Base-by-base conservation (phyloP, 1,284 basidiomycete genomes). In the Golubevia sp. region DNA sequence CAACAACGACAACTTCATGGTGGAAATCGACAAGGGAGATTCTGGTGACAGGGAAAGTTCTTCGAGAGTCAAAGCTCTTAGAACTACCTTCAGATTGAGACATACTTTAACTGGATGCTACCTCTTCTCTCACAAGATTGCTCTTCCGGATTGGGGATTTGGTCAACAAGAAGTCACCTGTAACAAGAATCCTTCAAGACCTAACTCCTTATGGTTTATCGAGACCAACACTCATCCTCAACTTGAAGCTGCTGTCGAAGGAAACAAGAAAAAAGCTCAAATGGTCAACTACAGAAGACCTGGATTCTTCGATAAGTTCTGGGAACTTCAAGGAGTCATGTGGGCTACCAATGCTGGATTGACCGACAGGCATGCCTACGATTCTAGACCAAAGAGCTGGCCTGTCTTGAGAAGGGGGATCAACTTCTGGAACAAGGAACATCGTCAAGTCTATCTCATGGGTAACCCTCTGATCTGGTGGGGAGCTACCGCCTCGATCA, bases 91-190 rank as follows among this genome's bases (percentile, higher is more conserved):
- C 86, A 88, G 91, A 70, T 86, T 99, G 58, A 87, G 90, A 67
- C 97, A 99, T 85, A 87, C 88, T 20, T 87, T 95, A 69, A 92
- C 92, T 0, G 93, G 94, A 2, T 99, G 96, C 85, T 98, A 97
- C 84, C 87, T 99, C 54, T 99, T 98, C 87, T 95, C 92, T 55
- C 97, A 99, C 87, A 96, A 95, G 84, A 91, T 98, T 77, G 95
- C 97, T 85, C 86, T 99, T 2, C 97, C 97, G 0, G 92, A 97
- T 8, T 99, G 97, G 97, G 97, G 90, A 0, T 99, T 89, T 76
- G 95, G 97, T 75, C 97, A 99, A 85, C 97, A 99, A 84, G 97
- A 99, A 82, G 96, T 85, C 2, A 97, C 94, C 0, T 97, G 94
- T 85, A 97, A 97, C 86, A 95, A 95, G 87, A 96, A 97, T 78